Base-by-base conservation (phyloP, 2,329 filamentous ascomycete species). In the Verticillium zaregamsianum region DNA sequence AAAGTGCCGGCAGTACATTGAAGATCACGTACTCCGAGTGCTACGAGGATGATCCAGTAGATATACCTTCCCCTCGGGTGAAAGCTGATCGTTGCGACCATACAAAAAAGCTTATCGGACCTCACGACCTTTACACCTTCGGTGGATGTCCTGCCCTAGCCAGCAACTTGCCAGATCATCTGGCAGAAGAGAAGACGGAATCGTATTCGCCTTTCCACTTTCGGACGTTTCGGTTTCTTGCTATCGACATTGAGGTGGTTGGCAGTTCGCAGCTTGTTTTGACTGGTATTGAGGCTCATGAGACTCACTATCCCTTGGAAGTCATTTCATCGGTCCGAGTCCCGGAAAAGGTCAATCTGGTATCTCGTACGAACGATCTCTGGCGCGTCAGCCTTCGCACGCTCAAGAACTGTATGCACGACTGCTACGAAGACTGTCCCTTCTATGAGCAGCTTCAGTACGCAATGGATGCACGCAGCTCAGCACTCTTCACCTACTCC, bases 401-500 rank as follows among this genome's bases (percentile, higher is more conserved):
- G 3, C 62, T 70, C 60, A 63, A 59, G 1, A 70, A 70, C 28
- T 70, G 68, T 57, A 70, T 70, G 67, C 65, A 71, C 39, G 71
- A 73, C 59, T 70, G 69, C 8, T 74, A 74, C 59, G 68, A 70
- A 2, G 73, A 74, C 54, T 75, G 72, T 35, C 72, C 73, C 0
- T 73, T 74, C 33, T 75, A 74, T 57, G 72, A 74, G 57, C 73
- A 75, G 57, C 68, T 72, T 3, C 72, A 74, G 64, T 74, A 68
- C 58, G 66, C 63, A 11, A 62, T 65, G 57, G 72, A 74, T 35
- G 65, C 64, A 3, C 64, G 64, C 8, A 68, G 63, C 3, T 70
- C 71, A 3, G 67, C 66, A 3, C 64, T 75, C 1, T 74, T 74
- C 49, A 70, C 71, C 23, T 74, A 74, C 45, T 61, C 65, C 0